These are phyloP conservation scores for Trametes maxima DNA, from an alignment of 768 basidiomycete genomes.

Conservation along the genomic window DNA sequence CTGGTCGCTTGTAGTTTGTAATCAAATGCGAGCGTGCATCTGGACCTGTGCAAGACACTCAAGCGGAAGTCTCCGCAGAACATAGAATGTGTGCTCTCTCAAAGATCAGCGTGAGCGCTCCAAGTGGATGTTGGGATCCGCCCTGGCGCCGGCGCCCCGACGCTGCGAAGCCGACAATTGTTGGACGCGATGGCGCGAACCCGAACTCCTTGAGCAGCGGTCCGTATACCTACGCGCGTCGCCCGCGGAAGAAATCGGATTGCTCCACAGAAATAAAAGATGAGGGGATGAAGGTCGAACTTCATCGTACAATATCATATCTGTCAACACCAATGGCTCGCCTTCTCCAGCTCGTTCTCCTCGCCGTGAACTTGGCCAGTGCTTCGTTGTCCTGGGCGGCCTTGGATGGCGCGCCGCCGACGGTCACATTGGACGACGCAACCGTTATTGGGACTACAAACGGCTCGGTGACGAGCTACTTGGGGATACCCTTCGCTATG, in stretches of 20 bases:
- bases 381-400: background rate
- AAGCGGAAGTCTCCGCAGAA: background rate
- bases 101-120: no score
- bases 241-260: no score
- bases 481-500: conserved; percentile 63
- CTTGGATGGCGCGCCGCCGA: conserved; percentile 23
- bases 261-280: no score
- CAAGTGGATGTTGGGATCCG: no score
- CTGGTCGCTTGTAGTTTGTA: no score
- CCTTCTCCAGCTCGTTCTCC: background rate
- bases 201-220: no score
- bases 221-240: no score
- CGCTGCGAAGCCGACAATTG: no score
- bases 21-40: background rate
- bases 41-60: background rate
- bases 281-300: no score
- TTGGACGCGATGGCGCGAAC: no score
- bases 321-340: background rate
- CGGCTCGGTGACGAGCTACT: conserved; percentile 41
- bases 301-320: no score
- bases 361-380: background rate
- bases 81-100: background rate
- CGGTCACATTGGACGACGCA: conserved; percentile 45
- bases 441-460: conserved; percentile 45
- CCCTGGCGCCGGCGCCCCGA: no score